These are phyloP conservation scores for Sordariomycetes sp. DNA, from an alignment of 2,329 filamentous ascomycete genomes.

Conservation along the genomic window DNA sequence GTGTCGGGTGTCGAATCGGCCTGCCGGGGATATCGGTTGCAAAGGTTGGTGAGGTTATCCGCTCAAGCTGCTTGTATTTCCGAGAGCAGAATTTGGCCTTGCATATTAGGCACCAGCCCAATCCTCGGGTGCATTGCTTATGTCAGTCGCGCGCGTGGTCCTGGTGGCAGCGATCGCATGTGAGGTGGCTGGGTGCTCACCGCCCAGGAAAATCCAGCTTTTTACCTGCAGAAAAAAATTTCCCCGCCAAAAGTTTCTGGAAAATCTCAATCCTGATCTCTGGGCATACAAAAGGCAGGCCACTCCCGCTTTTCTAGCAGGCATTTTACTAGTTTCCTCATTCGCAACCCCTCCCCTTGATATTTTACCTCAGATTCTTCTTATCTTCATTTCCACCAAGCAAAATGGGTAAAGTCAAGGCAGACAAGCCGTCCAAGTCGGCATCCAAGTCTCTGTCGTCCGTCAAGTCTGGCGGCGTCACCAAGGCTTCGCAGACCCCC, in stretches of 20 bases:
- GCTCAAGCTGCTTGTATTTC: slow-evolving; percentile 1
- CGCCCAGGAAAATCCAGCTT: slow-evolving; percentile 17
- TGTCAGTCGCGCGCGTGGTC: background rate
- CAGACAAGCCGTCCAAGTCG: slow-evolving; percentile 45
- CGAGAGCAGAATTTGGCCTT: background rate
- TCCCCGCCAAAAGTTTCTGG: slow-evolving; percentile 7
- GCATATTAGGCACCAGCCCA: background rate
- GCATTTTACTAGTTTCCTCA: slow-evolving; percentile 7
- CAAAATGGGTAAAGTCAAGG: slow-evolving; percentile 58
- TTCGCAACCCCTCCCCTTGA: slow-evolving; percentile 7
- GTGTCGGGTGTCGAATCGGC: background rate
- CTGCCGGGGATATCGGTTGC: background rate
- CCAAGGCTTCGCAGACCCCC: slow-evolving; percentile 55
- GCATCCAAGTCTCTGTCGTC: slow-evolving; percentile 15
- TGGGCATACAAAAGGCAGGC: background rate
- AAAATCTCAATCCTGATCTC: slow-evolving; percentile 3
- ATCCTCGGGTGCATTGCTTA: background rate
- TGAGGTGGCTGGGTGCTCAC: slow-evolving; percentile 2
- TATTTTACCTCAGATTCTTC: slow-evolving; percentile 7
- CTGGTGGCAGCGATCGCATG: background rate
- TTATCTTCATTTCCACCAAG: slow-evolving; percentile 5
- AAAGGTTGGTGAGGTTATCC: slow-evolving; percentile 1
- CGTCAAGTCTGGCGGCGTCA: slow-evolving; percentile 57
- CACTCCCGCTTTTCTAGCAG: slow-evolving; percentile 6
- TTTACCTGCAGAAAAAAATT: slow-evolving; percentile 19